A percentile compares a stretch with the other conserved stretches of the same genome.
phyloP scores from a whole-genome alignment of 148 eudicot genomes.

The Cornus kousa region DNA sequence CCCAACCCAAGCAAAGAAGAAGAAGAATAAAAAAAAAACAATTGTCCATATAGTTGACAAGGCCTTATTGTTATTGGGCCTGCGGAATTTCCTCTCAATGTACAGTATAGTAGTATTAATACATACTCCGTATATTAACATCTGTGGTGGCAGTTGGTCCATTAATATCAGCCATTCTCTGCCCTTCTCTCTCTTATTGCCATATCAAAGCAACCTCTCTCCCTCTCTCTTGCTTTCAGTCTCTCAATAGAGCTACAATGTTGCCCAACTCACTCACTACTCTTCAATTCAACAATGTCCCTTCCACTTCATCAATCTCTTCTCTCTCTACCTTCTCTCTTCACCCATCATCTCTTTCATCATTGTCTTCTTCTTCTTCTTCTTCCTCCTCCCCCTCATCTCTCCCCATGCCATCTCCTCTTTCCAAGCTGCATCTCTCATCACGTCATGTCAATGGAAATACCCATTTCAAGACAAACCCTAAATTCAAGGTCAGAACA shows the following conservation, averaged over 20 bases:
- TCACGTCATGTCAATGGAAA: constrained; percentile 9
- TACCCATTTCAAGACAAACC: constrained; percentile 16
- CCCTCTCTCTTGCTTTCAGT: not conserved
- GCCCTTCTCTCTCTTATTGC: not conserved
- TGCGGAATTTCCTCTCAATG: too few relatives aligned
- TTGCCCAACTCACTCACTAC: constrained; percentile 23
- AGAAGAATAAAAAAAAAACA: too few relatives aligned
- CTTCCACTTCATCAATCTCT: constrained; percentile 12
- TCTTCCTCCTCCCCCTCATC: too few relatives aligned
- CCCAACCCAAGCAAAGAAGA: too few relatives aligned
- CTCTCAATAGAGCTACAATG: constrained; percentile 17
- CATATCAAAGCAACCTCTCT: not conserved
- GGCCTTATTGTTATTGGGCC: too few relatives aligned
- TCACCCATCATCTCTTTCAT: constrained; percentile 13
- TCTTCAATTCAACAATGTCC: constrained; percentile 20
- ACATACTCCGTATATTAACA: too few relatives aligned
- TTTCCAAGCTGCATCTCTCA: constrained; percentile 17
- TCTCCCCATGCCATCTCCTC: constrained; percentile 25
- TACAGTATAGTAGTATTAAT: too few relatives aligned
- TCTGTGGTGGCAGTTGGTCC: constrained; percentile 31
- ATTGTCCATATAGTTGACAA: too few relatives aligned
- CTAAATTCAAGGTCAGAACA: constrained; percentile 33
- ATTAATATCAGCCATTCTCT: constrained; percentile 31
- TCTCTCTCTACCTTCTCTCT: not conserved
- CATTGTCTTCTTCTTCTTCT: constrained; percentile 6